Percentiles rank a stretch among this genome's conserved stretches.
These are phyloP conservation scores for Choiromyces venosus DNA, from an alignment of 495 filamentous ascomycete species.

Conservation along the genomic window DNA sequence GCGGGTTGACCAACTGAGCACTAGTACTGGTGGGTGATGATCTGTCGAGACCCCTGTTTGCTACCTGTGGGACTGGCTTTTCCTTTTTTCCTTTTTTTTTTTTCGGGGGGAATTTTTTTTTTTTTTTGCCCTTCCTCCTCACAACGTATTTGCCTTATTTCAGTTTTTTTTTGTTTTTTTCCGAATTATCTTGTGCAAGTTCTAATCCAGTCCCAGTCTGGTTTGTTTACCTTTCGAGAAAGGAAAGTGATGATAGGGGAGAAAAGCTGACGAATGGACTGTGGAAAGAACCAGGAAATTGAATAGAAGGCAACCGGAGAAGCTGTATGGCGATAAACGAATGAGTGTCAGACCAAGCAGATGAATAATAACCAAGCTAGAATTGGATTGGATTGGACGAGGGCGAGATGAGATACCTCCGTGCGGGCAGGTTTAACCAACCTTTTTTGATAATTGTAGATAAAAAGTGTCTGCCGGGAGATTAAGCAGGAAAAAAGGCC, in stretches of 20 bases:
- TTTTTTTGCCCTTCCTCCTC: not conserved
- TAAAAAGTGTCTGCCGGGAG: not conserved
- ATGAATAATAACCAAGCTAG: constrained; percentile 29
- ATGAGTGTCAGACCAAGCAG: constrained; percentile 28
- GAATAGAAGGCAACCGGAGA: not conserved
- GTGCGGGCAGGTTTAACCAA: not conserved
- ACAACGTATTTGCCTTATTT: not conserved
- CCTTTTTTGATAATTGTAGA: not conserved
- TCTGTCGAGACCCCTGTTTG: constrained; percentile 36
- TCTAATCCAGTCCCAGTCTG: constrained; percentile 1
- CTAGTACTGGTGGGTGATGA: constrained; percentile 33
- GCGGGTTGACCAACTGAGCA: constrained; percentile 35
- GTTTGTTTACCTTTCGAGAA: not conserved
- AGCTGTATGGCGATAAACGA: constrained; percentile 27
- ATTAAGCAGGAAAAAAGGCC: not conserved
- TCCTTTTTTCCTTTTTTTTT: constrained; percentile 27
- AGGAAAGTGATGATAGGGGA: not conserved
- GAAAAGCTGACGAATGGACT: not conserved
- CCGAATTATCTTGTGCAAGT: not conserved
- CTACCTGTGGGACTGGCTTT: not conserved
- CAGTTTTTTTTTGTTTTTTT: not conserved
- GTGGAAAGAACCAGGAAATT: not conserved
- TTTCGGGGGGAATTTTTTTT: constrained; percentile 6
- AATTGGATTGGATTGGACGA: constrained; percentile 15
- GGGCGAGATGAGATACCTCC: not conserved